A percentile compares a stretch with the other conserved stretches of the same genome.
Conservation (phyloP, 192 early-diverging fungal genomes). For the Coemansia sp. region DNA sequence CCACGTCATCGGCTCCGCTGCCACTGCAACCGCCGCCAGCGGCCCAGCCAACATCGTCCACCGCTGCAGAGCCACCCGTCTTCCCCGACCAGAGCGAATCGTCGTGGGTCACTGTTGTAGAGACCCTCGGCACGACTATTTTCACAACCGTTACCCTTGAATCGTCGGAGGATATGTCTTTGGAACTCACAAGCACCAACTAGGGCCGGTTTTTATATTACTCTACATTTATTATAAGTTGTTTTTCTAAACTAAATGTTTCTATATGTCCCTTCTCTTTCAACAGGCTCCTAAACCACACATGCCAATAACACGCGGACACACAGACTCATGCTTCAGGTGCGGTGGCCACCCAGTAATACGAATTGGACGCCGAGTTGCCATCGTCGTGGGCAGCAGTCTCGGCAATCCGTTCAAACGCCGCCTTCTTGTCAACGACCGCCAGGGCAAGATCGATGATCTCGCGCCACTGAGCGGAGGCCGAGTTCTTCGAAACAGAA, state of each 20-base stretch:
- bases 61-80: background rate
- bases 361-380: conserved; percentile 56
- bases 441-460: conserved; percentile 52
- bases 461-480: conserved; percentile 40
- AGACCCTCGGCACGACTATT: background rate
- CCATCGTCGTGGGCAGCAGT: conserved; percentile 53
- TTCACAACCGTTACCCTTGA: background rate
- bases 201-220: too few relatives aligned
- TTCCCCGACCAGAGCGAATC: background rate
- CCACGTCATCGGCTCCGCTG: background rate
- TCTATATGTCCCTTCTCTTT: too few relatives aligned
- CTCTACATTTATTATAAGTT: too few relatives aligned
- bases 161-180: background rate
- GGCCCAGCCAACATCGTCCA: background rate
- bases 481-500: conserved; percentile 16
- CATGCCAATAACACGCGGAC: too few relatives aligned
- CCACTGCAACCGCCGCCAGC: background rate
- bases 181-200: too few relatives aligned
- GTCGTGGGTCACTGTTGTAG: background rate
- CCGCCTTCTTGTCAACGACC: conserved; percentile 43
- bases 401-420: conserved; percentile 11
- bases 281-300: too few relatives aligned
- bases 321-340: background rate
- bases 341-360: conserved; percentile 57
- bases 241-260: too few relatives aligned